These are phyloP conservation scores for Leccinum angustisporum DNA, from an alignment of 1,284 basidiomycete genomes.

Conservation along the genomic window DNA sequence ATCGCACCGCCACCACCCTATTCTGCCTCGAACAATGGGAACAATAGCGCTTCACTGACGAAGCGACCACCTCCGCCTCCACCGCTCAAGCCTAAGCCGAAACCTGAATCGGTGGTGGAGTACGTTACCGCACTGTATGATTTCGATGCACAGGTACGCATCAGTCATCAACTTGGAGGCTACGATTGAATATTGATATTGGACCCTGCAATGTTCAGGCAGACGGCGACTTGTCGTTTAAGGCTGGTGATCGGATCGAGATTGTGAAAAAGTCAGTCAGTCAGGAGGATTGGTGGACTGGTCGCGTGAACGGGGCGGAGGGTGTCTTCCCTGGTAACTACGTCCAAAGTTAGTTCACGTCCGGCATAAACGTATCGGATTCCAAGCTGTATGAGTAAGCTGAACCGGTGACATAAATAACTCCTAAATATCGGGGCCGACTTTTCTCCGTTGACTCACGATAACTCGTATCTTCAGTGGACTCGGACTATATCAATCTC, in stretches of 20 bases:
- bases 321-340: slow-evolving; percentile 91
- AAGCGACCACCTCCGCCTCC: slow-evolving; percentile 90
- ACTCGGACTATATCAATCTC: not conserved
- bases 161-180: not conserved
- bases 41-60: slow-evolving; percentile 36
- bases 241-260: slow-evolving; percentile 91
- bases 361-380: not conserved
- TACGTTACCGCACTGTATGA: slow-evolving; percentile 96
- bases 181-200: not conserved
- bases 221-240: slow-evolving; percentile 92
- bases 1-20: slow-evolving; percentile 46
- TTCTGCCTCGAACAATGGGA: slow-evolving; percentile 33
- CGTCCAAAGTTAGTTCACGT: slow-evolving; percentile 33
- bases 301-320: slow-evolving; percentile 77
- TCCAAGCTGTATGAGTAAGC: not conserved
- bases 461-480: slow-evolving; percentile 1
- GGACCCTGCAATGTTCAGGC: slow-evolving; percentile 50
- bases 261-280: slow-evolving; percentile 84
- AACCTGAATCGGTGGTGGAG: slow-evolving; percentile 59
- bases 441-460: slow-evolving; percentile 1
- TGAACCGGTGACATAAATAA: slow-evolving; percentile 5
- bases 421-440: slow-evolving; percentile 21
- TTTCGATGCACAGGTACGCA: slow-evolving; percentile 76
- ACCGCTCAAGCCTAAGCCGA: slow-evolving; percentile 78
- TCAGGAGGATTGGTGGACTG: slow-evolving; percentile 98